Conservation (phyloP, 2,329 filamentous ascomycete genomes). For the Aspergillus sp. region DNA sequence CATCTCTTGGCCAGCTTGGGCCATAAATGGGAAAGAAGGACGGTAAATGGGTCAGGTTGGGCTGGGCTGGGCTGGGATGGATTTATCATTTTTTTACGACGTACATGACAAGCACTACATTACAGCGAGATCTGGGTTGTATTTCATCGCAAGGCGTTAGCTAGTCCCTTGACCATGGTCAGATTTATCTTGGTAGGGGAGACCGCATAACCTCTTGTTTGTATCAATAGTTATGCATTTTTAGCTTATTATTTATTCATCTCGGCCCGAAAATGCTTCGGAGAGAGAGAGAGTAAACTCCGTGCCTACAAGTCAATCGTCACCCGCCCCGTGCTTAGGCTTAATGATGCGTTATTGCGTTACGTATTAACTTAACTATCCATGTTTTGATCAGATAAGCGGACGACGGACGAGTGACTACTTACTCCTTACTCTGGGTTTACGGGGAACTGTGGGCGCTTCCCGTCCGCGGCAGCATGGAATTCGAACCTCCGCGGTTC, state of each 20-base stretch:
- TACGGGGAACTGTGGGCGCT: neutral
- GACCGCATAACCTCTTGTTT: conserved; percentile 2
- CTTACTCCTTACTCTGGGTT: too few relatives aligned
- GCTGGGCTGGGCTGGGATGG: neutral
- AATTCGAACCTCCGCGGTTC: conserved; percentile 21
- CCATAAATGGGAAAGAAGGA: neutral
- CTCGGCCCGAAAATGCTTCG: neutral
- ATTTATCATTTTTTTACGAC: conserved; percentile 21
- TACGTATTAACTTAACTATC: too few relatives aligned
- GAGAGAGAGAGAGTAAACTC: neutral
- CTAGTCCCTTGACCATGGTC: neutral
- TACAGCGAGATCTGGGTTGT: conserved; percentile 19
- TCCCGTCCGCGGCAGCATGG: conserved; percentile 5
- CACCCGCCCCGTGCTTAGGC: too few relatives aligned
- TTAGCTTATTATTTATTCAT: neutral
- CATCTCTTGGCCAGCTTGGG: neutral
- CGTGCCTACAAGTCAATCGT: neutral
- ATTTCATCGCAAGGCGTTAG: conserved; percentile 13
- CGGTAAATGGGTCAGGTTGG: neutral
- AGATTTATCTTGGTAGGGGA: neutral
- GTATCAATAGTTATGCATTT: conserved; percentile 10
- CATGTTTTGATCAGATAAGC: neutral
- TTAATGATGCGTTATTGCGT: neutral
- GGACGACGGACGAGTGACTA: neutral
- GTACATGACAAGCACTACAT: conserved; percentile 20